A percentile compares a stretch with the other conserved stretches of the same genome.
These are phyloP conservation scores for Trichoderma atrobrunneum DNA, from an alignment of 2,329 filamentous ascomycete genomes.

Conservation along the genomic window DNA sequence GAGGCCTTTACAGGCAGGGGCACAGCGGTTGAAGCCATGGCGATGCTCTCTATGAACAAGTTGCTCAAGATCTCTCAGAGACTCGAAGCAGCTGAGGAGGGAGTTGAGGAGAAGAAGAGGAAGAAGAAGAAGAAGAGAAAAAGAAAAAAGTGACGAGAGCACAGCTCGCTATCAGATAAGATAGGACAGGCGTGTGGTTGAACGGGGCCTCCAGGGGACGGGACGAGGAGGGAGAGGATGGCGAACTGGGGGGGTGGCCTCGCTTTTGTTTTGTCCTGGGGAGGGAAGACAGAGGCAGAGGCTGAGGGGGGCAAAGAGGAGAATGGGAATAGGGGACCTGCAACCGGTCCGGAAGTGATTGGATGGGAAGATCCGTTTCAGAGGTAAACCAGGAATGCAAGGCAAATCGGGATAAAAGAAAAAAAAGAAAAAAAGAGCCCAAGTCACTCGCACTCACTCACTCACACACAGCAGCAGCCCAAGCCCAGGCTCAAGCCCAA, in stretches of 20 bases:
- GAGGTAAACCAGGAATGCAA: neutral
- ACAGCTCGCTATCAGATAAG: constrained; percentile 17
- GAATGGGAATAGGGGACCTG: neutral
- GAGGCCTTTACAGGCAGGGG: constrained; percentile 40
- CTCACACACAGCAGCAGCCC: neutral
- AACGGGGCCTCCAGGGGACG: neutral
- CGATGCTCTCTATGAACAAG: constrained; percentile 11
- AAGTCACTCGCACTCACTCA: neutral
- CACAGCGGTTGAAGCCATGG: constrained; percentile 49
- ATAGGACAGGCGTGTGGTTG: neutral
- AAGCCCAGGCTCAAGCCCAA: neutral
- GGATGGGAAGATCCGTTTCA: neutral
- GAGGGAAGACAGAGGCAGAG: neutral
- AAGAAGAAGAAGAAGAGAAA: neutral
- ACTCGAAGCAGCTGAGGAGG: neutral
- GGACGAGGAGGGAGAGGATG: neutral
- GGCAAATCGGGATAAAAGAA: neutral
- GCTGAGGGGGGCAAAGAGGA: neutral
- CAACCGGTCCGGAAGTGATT: neutral
- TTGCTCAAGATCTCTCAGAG: neutral
- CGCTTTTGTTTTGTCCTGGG: neutral
- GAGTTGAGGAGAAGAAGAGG: neutral
- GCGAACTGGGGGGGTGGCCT: neutral
- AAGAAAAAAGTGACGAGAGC: neutral
- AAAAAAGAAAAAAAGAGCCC: neutral